Percentiles rank a stretch among this genome's conserved stretches.
These are phyloP conservation scores for Kluyveromyces wickerhamii DNA, from an alignment of 805 yeast genomes.

Conservation along the genomic window DNA sequence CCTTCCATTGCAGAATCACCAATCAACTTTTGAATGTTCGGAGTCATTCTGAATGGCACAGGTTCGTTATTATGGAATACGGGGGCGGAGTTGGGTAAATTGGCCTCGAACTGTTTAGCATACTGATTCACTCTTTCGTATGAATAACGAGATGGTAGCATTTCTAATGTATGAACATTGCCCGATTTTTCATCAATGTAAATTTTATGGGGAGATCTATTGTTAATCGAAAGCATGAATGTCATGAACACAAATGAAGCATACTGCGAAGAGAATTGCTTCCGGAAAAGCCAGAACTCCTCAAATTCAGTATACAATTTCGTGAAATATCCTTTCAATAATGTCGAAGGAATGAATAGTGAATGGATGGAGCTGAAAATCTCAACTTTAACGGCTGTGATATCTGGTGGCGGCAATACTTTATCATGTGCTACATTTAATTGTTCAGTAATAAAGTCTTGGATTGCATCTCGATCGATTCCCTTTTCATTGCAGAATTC, in stretches of 20 bases:
- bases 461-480: constrained; percentile 80
- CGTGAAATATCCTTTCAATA: constrained; percentile 71
- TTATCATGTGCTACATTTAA: constrained; percentile 91
- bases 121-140: constrained; percentile 34
- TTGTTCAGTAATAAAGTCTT: constrained; percentile 77
- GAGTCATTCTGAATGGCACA: constrained; percentile 94
- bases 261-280: constrained; percentile 89
- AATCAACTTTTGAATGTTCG: constrained; percentile 86
- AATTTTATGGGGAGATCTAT: constrained; percentile 90
- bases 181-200: constrained; percentile 77
- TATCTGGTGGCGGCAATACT: constrained; percentile 86
- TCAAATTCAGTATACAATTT: constrained; percentile 67
- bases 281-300: constrained; percentile 95
- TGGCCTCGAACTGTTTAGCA: constrained; percentile 30
- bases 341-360: constrained; percentile 73
- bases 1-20: constrained; percentile 96
- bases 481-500: constrained; percentile 68
- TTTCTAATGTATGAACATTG: constrained; percentile 86
- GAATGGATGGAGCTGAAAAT: constrained; percentile 87
- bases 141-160: constrained; percentile 83
- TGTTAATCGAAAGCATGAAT: constrained; percentile 87
- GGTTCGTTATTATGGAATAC: constrained; percentile 84
- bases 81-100: constrained; percentile 48
- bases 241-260: constrained; percentile 90
- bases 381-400: constrained; percentile 81